phyloP scores from a whole-genome alignment of 1,284 basidiomycete species.

The Athelia sp. region DNA sequence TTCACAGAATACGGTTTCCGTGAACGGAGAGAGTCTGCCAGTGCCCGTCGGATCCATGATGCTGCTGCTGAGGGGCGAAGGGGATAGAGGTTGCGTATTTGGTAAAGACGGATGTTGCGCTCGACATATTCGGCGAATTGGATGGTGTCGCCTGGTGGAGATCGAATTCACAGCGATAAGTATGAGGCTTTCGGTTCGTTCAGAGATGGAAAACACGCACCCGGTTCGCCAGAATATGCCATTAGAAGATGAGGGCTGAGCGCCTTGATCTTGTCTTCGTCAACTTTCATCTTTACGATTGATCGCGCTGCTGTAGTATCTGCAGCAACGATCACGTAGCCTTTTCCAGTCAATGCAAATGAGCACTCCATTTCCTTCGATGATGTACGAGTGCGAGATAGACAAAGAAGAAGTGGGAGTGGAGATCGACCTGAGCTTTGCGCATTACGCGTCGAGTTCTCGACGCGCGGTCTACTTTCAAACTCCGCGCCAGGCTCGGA shows the following conservation, averaged over 20 bases:
- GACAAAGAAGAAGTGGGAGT: no score
- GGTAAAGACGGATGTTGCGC: slow-evolving; percentile 92
- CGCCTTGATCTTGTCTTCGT: slow-evolving; percentile 96
- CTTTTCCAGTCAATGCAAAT: slow-evolving; percentile 80
- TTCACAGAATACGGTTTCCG: slow-evolving; percentile 90
- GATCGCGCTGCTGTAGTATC: slow-evolving; percentile 88
- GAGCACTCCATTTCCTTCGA: slow-evolving; percentile 61
- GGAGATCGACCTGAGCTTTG: no score
- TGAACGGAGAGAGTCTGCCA: slow-evolving; percentile 88
- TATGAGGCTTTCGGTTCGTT: neutral
- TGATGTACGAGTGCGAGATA: no score
- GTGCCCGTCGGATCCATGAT: slow-evolving; percentile 88
- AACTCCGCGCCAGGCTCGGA: no score
- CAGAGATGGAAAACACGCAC: slow-evolving; percentile 39
- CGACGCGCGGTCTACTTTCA: no score
- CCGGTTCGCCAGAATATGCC: slow-evolving; percentile 93
- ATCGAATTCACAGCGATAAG: neutral
- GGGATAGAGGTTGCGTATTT: slow-evolving; percentile 89
- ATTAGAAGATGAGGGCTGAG: slow-evolving; percentile 91
- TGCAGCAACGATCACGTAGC: slow-evolving; percentile 86
- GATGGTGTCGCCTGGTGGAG: slow-evolving; percentile 79
- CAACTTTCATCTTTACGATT: slow-evolving; percentile 96
- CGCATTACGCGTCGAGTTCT: no score
- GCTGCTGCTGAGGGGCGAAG: slow-evolving; percentile 89
- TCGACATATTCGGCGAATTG: slow-evolving; percentile 97